Percentiles rank a stretch among this genome's conserved stretches.
These are phyloP conservation scores for Cyberlindnera suaveolens DNA, from an alignment of 805 yeast genomes.

Conservation along the genomic window DNA sequence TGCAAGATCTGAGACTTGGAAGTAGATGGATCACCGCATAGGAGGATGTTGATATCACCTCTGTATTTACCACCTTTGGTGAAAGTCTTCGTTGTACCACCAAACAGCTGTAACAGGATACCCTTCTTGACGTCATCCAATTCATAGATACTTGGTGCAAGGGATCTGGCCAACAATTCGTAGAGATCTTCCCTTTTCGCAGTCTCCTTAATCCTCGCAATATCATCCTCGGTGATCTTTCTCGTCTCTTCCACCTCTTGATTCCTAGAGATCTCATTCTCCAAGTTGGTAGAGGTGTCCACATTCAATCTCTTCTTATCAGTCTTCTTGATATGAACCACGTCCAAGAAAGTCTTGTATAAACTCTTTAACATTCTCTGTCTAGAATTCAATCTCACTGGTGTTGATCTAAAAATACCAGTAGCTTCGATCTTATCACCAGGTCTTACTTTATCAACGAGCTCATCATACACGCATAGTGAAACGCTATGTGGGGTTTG, in stretches of 20 bases:
- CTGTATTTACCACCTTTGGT: constrained; percentile 89
- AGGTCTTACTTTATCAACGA: constrained; percentile 90
- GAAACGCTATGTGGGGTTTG: constrained; percentile 97
- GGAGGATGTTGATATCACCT: constrained; percentile 87
- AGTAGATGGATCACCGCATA: constrained; percentile 98
- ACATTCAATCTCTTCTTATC: constrained; percentile 77
- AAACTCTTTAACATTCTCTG: constrained; percentile 78
- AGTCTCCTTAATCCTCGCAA: constrained; percentile 52
- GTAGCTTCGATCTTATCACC: constrained; percentile 96
- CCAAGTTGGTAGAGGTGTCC: constrained; percentile 60
- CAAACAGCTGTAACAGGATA: constrained; percentile 83
- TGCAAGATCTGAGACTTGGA: constrained; percentile 91
- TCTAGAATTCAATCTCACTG: constrained; percentile 81
- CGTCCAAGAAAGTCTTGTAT: constrained; percentile 91
- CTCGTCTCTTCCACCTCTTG: constrained; percentile 75
- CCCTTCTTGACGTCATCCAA: constrained; percentile 97
- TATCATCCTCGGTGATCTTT: constrained; percentile 61
- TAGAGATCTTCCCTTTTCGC: constrained; percentile 74
- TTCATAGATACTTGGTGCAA: constrained; percentile 96
- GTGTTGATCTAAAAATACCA: constrained; percentile 89
- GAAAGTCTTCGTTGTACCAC: constrained; percentile 89
- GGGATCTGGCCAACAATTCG: constrained; percentile 78
- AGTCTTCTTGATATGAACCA: constrained; percentile 83
- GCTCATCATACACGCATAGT: constrained; percentile 89
- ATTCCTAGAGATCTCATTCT: constrained; percentile 43